Percentiles rank a stretch among this genome's conserved stretches.
These are phyloP conservation scores for Salisapilia sapeloensis DNA, from an alignment of 352 stramenopile species.

Conservation along the genomic window DNA sequence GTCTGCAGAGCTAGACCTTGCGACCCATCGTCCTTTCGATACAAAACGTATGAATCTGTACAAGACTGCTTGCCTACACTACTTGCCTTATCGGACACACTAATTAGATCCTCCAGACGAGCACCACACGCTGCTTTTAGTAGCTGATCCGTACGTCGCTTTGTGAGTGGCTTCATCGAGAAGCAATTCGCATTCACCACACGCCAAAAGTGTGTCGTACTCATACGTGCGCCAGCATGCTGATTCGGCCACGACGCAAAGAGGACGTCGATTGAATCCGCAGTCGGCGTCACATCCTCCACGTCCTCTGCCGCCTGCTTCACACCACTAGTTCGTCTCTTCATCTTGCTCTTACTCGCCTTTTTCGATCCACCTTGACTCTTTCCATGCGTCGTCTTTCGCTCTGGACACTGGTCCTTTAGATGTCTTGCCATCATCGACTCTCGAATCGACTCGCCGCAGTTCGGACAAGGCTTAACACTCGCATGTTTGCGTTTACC, in stretches of 20 bases:
- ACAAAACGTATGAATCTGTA: no score
- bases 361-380: conserved; percentile 16
- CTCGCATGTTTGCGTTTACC: conserved; percentile 18
- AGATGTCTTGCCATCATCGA: conserved; percentile 52
- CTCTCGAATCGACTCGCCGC: conserved; percentile 36
- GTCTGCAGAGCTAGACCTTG: conserved; percentile 24
- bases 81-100: conserved; percentile 15
- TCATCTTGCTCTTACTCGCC: conserved; percentile 18
- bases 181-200: conserved; percentile 56
- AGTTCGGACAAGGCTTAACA: conserved; percentile 41
- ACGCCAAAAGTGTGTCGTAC: conserved; percentile 67
- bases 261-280: conserved; percentile 52
- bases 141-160: conserved; percentile 55
- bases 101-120: conserved; percentile 45
- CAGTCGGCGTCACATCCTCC: conserved; percentile 6
- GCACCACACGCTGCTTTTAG: conserved; percentile 47
- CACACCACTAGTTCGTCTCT: conserved; percentile 5
- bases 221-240: conserved; percentile 41
- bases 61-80: conserved; percentile 3
- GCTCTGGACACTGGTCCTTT: conserved; percentile 27
- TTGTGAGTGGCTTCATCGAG: conserved; percentile 32
- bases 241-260: conserved; percentile 70
- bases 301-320: background rate
- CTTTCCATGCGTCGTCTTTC: conserved; percentile 1
- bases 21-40: conserved; percentile 12